Evolutionary conservation across 2,329 filamentous ascomycete genomes (phyloP).

Genomic region (Epichloe hybrida): DNA sequence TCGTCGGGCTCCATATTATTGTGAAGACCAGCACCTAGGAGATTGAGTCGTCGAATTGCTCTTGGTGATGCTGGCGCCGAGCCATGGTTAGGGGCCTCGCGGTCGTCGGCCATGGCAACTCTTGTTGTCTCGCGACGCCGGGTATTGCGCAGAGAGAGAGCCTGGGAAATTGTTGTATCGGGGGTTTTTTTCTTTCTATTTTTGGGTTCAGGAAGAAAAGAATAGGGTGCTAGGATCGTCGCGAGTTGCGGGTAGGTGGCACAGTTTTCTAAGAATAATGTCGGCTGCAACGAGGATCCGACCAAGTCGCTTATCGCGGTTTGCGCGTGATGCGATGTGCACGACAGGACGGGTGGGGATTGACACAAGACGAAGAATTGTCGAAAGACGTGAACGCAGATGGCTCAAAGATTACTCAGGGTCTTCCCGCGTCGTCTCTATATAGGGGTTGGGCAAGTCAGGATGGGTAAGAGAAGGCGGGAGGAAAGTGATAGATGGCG

Average conservation of each 20-base stretch:
- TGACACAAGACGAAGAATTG: too few species aligned
- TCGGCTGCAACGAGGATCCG: neutral
- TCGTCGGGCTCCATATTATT: constrained; percentile 26
- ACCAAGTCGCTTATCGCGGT: neutral
- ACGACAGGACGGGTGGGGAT: neutral
- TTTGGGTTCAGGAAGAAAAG: neutral
- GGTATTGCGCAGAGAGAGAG: too few species aligned
- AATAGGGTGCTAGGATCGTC: neutral
- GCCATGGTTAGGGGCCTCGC: constrained; percentile 12
- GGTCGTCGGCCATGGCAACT: constrained; percentile 19
- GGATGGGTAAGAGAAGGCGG: too few species aligned
- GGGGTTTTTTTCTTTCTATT: neutral
- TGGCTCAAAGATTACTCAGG: too few species aligned
- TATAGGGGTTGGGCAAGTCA: too few species aligned
- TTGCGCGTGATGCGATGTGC: neutral
- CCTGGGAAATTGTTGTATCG: too few species aligned
- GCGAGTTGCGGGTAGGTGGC: neutral
- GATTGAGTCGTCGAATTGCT: constrained; percentile 15
- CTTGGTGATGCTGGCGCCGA: constrained; percentile 23
- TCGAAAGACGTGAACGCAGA: too few species aligned
- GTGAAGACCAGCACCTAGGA: constrained; percentile 12
- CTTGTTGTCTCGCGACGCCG: neutral
- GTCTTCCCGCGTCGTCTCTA: too few species aligned
- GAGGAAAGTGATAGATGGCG: too few species aligned
- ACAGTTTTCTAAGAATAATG: neutral